A percentile compares a stretch with the other conserved stretches of the same genome.
Evolutionary conservation across 78 protist genomes (phyloP).

Genomic region (Dictyostelium firmibasis): DNA sequence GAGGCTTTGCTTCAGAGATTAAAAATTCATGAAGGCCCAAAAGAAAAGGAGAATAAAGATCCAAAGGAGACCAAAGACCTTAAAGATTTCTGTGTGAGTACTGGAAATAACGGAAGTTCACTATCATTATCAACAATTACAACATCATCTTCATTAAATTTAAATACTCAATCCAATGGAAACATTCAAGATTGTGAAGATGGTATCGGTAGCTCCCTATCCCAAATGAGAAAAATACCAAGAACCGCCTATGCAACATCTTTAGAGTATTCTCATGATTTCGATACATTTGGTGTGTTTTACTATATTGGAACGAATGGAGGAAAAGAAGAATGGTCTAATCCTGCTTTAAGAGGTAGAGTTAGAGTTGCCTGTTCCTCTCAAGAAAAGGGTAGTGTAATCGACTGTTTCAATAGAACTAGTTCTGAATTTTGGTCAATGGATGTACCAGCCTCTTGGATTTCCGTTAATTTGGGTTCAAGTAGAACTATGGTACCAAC

Average conservation of each 20-base stretch:
- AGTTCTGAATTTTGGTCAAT: conserved; percentile 72
- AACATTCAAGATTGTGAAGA: background rate
- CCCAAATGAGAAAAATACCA: conserved; percentile 40
- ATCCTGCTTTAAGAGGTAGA: conserved; percentile 77
- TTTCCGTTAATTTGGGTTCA: conserved; percentile 75
- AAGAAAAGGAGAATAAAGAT: background rate
- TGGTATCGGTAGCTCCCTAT: background rate
- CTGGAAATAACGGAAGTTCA: background rate
- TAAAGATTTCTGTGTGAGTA: no score
- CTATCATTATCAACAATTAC: background rate
- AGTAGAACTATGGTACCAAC: conserved; percentile 72
- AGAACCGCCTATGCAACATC: conserved; percentile 70
- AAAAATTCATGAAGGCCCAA: conserved; percentile 69
- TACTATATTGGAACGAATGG: conserved; percentile 83
- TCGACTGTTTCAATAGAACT: conserved; percentile 24
- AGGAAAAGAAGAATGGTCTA: conserved; percentile 55
- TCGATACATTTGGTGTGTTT: conserved; percentile 59
- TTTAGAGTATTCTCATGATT: conserved; percentile 42
- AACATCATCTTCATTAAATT: background rate
- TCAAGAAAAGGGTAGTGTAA: conserved; percentile 71
- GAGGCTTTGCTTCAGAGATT: conserved; percentile 56
- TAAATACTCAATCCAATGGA: background rate
- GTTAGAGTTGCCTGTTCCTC: conserved; percentile 65
- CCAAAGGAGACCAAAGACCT: background rate
- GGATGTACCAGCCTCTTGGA: conserved; percentile 87